These are phyloP conservation scores for Coffea eugenioides DNA, from an alignment of 257 asterid genomes.

Conservation along the genomic window DNA sequence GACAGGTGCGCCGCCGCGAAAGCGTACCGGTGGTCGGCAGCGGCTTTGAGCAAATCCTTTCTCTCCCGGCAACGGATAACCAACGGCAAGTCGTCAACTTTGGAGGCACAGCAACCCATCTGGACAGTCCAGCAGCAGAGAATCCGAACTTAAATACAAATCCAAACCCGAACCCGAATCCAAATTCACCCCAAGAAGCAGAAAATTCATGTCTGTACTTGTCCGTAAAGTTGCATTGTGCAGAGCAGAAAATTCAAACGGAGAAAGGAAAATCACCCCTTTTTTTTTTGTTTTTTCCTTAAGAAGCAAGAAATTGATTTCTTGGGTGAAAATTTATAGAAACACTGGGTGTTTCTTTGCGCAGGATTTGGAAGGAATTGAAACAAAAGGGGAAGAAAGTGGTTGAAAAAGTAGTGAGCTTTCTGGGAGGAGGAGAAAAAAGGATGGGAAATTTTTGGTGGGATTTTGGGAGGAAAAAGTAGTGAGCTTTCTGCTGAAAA, in stretches of 20 bases:
- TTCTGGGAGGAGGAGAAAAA: neutral
- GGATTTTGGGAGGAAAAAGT: neutral
- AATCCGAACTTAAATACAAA: slow-evolving; percentile 11
- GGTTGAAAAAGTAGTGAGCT: neutral
- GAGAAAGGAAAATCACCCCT: too few species aligned
- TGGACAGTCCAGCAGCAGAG: neutral
- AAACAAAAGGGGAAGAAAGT: neutral
- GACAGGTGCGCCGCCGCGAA: slow-evolving; percentile 91
- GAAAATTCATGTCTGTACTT: slow-evolving; percentile 12
- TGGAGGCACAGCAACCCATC: slow-evolving; percentile 91
- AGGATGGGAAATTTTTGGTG: neutral
- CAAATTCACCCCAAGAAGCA: neutral
- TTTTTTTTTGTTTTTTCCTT: neutral
- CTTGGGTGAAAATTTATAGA: neutral
- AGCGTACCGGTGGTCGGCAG: slow-evolving; percentile 86
- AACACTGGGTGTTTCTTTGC: neutral
- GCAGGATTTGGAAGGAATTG: neutral
- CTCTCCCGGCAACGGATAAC: slow-evolving; percentile 87
- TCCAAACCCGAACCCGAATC: neutral
- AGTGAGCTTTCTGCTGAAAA: neutral
- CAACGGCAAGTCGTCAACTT: slow-evolving; percentile 66
- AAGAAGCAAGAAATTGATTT: slow-evolving; percentile 3
- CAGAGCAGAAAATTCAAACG: neutral
- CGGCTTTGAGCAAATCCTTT: slow-evolving; percentile 68
- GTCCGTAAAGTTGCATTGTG: slow-evolving; percentile 43